phyloP scores from a whole-genome alignment of 305 asterid species.

The Fraxinus angustifolia region DNA sequence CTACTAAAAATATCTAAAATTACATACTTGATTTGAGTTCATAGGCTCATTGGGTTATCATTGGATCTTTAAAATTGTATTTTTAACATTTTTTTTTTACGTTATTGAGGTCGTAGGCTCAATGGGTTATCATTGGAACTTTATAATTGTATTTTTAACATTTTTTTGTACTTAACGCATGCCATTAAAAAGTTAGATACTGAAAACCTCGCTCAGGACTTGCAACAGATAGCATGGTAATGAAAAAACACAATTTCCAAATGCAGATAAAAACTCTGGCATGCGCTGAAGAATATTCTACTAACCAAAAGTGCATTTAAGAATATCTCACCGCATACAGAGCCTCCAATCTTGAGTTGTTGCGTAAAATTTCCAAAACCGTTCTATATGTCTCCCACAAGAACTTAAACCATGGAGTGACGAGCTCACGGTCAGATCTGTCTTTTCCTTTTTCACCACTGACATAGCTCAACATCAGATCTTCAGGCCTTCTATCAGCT shows the following conservation, averaged over 20 bases:
- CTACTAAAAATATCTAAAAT: background rate
- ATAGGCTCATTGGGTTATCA: background rate
- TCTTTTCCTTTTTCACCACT: constrained; percentile 99
- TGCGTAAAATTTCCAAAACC: constrained; percentile 78
- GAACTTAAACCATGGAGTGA: constrained; percentile 98
- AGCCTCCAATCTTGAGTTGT: constrained; percentile 87
- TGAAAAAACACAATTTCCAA: background rate
- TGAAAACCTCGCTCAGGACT: background rate
- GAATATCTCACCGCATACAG: constrained; percentile 69
- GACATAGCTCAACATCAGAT: constrained; percentile 90
- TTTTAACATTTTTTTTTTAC: background rate
- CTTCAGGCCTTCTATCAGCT: constrained; percentile 97
- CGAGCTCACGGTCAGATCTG: constrained; percentile 91
- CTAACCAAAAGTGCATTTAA: background rate
- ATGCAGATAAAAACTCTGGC: background rate
- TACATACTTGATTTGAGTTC: background rate
- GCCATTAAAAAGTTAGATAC: background rate
- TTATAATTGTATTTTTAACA: background rate
- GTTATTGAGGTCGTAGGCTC: background rate
- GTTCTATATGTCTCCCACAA: constrained; percentile 99
- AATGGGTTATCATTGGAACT: background rate
- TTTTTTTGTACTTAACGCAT: background rate
- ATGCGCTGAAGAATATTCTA: constrained; percentile 1
- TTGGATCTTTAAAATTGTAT: background rate
- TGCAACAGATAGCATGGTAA: background rate